phyloP scores from a whole-genome alignment of 768 basidiomycete genomes.

The Trametes meyenii region DNA sequence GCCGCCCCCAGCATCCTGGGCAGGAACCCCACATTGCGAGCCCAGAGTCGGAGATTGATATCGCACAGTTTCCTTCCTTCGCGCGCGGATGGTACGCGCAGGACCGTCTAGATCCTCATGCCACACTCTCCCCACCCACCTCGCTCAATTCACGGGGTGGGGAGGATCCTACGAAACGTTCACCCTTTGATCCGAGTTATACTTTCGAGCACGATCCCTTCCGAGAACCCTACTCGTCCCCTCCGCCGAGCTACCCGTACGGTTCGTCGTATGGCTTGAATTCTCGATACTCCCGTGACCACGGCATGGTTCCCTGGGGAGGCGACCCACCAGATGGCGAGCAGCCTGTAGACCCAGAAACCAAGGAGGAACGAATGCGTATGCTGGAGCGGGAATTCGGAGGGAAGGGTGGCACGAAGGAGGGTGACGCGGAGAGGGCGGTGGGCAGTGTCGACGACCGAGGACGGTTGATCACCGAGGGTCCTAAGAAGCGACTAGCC shows the following conservation, averaged over 20 bases:
- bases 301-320: conserved; percentile 55
- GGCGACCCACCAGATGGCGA: conserved; percentile 49
- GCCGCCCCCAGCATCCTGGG: conserved; percentile 4
- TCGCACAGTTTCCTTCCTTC: conserved; percentile 66
- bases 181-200: conserved; percentile 41
- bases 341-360: conserved; percentile 46
- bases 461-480: conserved; percentile 62
- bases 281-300: conserved; percentile 37
- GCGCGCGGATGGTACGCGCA: conserved; percentile 62
- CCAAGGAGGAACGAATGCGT: conserved; percentile 69
- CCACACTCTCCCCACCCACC: conserved; percentile 10
- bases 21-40: conserved; percentile 20
- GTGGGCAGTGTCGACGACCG: conserved; percentile 62
- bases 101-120: conserved; percentile 16
- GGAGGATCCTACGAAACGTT: conserved; percentile 24
- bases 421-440: conserved; percentile 51
- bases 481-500: conserved; percentile 60
- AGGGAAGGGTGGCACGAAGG: conserved; percentile 34
- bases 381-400: conserved; percentile 74
- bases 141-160: conserved; percentile 18
- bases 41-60: conserved; percentile 53
- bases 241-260: conserved; percentile 34
- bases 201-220: conserved; percentile 33
- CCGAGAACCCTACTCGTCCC: conserved; percentile 32
- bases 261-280: conserved; percentile 36